Base-by-base conservation (phyloP, 192 early-diverging fungal species). In the Coemansia sp. region DNA sequence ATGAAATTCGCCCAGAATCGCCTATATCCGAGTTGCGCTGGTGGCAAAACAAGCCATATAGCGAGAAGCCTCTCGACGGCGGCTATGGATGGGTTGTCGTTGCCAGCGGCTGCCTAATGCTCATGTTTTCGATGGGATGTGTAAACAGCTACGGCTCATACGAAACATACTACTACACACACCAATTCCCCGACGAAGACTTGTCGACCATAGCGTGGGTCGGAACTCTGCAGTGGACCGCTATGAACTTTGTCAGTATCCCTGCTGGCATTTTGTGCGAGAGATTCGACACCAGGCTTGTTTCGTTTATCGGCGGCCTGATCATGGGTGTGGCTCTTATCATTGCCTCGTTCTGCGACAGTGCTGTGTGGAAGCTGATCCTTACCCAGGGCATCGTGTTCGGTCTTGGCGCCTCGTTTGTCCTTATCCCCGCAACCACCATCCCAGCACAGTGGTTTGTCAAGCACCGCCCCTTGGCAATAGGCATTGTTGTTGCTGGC, bases 381-480 rank as follows among this genome's bases (percentile, higher is more conserved):
- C 55, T 88, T 9, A 72, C 83, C 0, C 86, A 88, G 26, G 86
- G 86, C 24, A 45, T 85, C 5, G 26, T 88, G 34, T 83, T 78
- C 45, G 86, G 85, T 22, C 27, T 81, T 11, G 83, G 84, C 8
- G 62, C 57, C 7, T 67, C 74, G 28, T 69, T 85, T 30, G 44
- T 72, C 9, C 84, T 80, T 50, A 67, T 77, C 13, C 78, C 84
- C 11, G 75, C 68, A 22, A 50, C 81, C 19, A 62, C 75, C 8
- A 51, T 85, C 10, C 83, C 85, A 0, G 50, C 80, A 2, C 85
- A 87, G 49, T 87, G 79, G 79, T 85, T 83, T 57, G 58, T 34
- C 27, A 77, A 63, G 27, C 39, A 68, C 38, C 74, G 83, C 7
- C 77, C 77, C 0, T 43, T 87, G 17, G 84, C 80, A 4, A 79